Conservation (phyloP, 2,329 filamentous ascomycete genomes). For the Ophiognomonia clavigignenti-juglandacearum region DNA sequence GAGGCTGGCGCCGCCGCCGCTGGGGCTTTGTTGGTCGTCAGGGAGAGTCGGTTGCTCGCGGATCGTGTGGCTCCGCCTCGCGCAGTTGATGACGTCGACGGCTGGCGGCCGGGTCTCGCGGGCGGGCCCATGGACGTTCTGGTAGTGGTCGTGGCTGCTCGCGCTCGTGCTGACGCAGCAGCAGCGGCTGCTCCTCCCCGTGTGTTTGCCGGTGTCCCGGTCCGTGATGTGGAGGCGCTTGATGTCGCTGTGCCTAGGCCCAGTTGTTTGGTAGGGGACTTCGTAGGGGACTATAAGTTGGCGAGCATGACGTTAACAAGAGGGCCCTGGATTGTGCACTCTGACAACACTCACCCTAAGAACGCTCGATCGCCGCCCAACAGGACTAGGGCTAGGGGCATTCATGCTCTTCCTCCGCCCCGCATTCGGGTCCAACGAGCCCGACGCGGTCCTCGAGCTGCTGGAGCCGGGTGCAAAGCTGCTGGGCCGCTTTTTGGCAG, state of each 20-base stretch:
- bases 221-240: conserved; percentile 56
- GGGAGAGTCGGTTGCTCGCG: conserved; percentile 35
- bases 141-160: conserved; percentile 44
- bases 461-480: conserved; percentile 39
- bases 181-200: conserved; percentile 37
- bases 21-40: conserved; percentile 33
- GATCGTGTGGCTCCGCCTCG: conserved; percentile 31
- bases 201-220: conserved; percentile 57
- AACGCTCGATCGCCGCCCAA: conserved; percentile 55
- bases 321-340: background rate
- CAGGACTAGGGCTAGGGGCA: conserved; percentile 68
- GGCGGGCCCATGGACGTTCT: conserved; percentile 68
- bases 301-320: background rate
- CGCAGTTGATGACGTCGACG: conserved; percentile 39
- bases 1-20: conserved; percentile 28
- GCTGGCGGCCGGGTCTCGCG: conserved; percentile 38
- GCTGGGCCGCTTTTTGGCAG: conserved; percentile 40
- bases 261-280: conserved; percentile 74
- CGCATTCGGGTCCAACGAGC: conserved; percentile 46
- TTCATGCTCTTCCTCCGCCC: conserved; percentile 65
- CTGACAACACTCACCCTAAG: conserved; percentile 41
- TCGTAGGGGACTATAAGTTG: conserved; percentile 61
- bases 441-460: conserved; percentile 30
- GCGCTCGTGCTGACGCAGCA: conserved; percentile 35
- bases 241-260: conserved; percentile 48